Percentiles rank a stretch among this genome's conserved stretches.
Conservation (phyloP, 2,329 filamentous ascomycete species). For the Ophiosphaerella korrae region DNA sequence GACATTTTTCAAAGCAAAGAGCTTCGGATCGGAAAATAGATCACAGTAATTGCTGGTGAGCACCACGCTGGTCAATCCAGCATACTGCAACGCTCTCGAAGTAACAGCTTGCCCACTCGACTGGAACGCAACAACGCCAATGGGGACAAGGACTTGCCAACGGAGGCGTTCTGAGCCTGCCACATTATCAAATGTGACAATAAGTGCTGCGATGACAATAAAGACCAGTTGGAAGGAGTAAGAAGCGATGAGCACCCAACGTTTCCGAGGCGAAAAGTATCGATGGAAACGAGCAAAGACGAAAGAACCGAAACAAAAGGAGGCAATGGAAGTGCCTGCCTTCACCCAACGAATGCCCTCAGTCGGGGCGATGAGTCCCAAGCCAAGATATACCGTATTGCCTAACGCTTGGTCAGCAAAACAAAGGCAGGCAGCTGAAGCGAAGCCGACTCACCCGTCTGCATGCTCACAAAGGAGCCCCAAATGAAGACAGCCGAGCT, state of each 20-base stretch:
- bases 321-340: constrained; percentile 70
- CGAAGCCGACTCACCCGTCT: constrained; percentile 64
- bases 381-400: constrained; percentile 79
- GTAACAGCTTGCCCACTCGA: constrained; percentile 79
- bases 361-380: constrained; percentile 68
- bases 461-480: constrained; percentile 84
- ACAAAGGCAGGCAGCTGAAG: neutral
- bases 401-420: constrained; percentile 43
- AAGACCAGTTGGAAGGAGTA: constrained; percentile 50
- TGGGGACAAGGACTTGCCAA: constrained; percentile 64
- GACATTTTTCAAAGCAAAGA: constrained; percentile 54
- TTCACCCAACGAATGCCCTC: constrained; percentile 68
- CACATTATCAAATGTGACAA: constrained; percentile 50
- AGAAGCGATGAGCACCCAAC: constrained; percentile 65
- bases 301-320: constrained; percentile 75
- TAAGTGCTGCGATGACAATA: constrained; percentile 48
- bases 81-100: constrained; percentile 71
- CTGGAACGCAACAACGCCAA: constrained; percentile 76
- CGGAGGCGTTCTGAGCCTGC: constrained; percentile 48
- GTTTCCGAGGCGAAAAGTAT: constrained; percentile 62
- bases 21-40: constrained; percentile 68
- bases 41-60: constrained; percentile 84
- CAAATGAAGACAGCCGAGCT: constrained; percentile 77
- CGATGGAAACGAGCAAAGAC: constrained; percentile 73
- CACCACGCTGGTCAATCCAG: constrained; percentile 76